Evolutionary conservation across 108 stramenopile species (phyloP).

Genomic region (Bacterosira constricta): DNA sequence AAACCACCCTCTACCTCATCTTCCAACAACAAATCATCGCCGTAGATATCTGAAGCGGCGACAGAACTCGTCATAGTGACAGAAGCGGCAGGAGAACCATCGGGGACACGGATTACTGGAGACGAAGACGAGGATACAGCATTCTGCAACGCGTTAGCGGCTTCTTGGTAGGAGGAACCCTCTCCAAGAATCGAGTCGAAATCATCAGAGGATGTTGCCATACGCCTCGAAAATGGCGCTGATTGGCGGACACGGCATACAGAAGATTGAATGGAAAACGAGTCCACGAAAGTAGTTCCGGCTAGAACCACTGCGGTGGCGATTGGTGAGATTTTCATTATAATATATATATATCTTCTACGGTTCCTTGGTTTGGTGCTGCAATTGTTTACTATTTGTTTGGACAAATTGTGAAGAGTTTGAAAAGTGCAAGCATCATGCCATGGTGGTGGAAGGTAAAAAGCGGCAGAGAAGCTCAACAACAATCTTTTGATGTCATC

Average conservation of each 20-base stretch:
- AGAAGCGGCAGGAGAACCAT: slow-evolving; percentile 48
- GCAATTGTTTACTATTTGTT: neutral
- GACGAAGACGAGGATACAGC: slow-evolving; percentile 23
- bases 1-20: slow-evolving; percentile 1
- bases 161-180: slow-evolving; percentile 39
- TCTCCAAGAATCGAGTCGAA: slow-evolving; percentile 54
- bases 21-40: slow-evolving; percentile 38
- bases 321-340: slow-evolving; percentile 36
- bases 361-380: neutral
- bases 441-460: too few species aligned
- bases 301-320: slow-evolving; percentile 31
- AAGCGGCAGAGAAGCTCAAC: too few species aligned
- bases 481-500: too few species aligned
- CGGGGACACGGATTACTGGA: slow-evolving; percentile 50
- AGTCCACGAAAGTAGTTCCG: slow-evolving; percentile 23
- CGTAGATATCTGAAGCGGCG: slow-evolving; percentile 37
- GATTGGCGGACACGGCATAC: slow-evolving; percentile 19
- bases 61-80: slow-evolving; percentile 48
- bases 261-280: slow-evolving; percentile 44
- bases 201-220: slow-evolving; percentile 31
- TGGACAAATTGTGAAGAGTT: neutral
- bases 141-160: slow-evolving; percentile 20
- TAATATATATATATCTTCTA: too few species aligned
- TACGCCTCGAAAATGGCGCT: slow-evolving; percentile 13
- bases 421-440: too few species aligned